These are phyloP conservation scores for Erysimum cheiranthoides DNA, from an alignment of 345 rosid genomes.

Conservation along the genomic window DNA sequence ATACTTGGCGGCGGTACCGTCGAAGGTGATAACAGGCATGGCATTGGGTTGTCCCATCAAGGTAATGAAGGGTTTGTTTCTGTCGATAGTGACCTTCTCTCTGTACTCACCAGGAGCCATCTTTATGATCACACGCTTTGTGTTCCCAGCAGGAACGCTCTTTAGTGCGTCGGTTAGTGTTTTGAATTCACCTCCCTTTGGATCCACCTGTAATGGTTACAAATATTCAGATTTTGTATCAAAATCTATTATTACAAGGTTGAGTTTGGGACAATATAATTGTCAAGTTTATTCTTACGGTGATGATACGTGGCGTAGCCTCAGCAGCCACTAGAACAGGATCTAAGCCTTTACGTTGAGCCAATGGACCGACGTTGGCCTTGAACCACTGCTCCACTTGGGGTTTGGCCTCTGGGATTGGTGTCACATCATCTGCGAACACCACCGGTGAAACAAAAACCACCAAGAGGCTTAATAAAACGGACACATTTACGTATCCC, in stretches of 20 bases:
- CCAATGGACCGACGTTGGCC: conserved; percentile 40
- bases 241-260: background rate
- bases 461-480: conserved; percentile 31
- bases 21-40: conserved; percentile 51
- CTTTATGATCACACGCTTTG: conserved; percentile 55
- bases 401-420: conserved; percentile 50
- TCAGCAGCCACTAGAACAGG: conserved; percentile 57
- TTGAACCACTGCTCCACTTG: conserved; percentile 52
- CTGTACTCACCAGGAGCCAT: conserved; percentile 58
- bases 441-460: conserved; percentile 36
- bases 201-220: conserved; percentile 26
- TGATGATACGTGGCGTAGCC: conserved; percentile 46
- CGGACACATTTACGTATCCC: conserved; percentile 41
- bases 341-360: conserved; percentile 52
- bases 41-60: conserved; percentile 50
- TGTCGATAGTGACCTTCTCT: conserved; percentile 60
- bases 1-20: conserved; percentile 56
- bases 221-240: background rate
- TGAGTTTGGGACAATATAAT: conserved; percentile 8
- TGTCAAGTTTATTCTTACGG: conserved; percentile 45
- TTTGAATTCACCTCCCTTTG: conserved; percentile 54
- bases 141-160: conserved; percentile 55
- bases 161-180: conserved; percentile 57
- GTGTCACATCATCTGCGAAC: conserved; percentile 36
- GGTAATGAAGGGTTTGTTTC: conserved; percentile 57